phyloP scores from a whole-genome alignment of 2,329 filamentous ascomycete species.

The Corynespora cassiicola region DNA sequence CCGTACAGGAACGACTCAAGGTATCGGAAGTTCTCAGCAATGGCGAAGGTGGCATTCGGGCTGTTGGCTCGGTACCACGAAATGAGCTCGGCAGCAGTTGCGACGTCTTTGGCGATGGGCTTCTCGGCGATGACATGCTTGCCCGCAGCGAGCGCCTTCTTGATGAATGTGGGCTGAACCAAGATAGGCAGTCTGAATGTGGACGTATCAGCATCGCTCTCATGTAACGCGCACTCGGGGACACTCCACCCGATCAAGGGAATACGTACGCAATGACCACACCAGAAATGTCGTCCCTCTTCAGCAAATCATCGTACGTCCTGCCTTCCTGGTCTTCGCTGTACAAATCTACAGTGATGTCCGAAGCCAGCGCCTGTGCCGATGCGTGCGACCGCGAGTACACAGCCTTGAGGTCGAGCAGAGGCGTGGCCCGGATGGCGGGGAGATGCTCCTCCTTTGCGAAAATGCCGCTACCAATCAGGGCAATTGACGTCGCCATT shows the following conservation, averaged over 20 bases:
- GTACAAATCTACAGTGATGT: constrained; percentile 61
- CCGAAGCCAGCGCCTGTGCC: constrained; percentile 51
- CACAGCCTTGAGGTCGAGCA: constrained; percentile 66
- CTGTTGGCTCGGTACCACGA: constrained; percentile 54
- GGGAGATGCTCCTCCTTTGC: constrained; percentile 67
- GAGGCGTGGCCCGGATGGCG: constrained; percentile 62
- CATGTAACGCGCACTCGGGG: too few relatives aligned
- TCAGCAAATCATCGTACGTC: constrained; percentile 59
- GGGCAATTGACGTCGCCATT: constrained; percentile 60
- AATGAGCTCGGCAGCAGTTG: constrained; percentile 57
- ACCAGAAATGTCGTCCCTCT: constrained; percentile 60
- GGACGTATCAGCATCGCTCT: constrained; percentile 32
- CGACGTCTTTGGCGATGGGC: constrained; percentile 68
- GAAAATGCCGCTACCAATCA: constrained; percentile 70
- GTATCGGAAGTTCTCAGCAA: constrained; percentile 79
- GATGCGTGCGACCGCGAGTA: constrained; percentile 69
- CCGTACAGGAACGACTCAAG: constrained; percentile 62
- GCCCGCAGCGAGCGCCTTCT: constrained; percentile 65
- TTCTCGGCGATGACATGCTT: constrained; percentile 77
- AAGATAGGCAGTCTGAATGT: constrained; percentile 64
- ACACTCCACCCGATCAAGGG: not conserved
- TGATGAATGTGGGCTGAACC: constrained; percentile 65
- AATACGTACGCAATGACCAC: constrained; percentile 60
- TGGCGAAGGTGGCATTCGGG: constrained; percentile 45
- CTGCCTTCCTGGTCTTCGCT: constrained; percentile 60